Base-by-base conservation (phyloP, 2,329 filamentous ascomycete genomes). In the Fusarium floridanum region DNA sequence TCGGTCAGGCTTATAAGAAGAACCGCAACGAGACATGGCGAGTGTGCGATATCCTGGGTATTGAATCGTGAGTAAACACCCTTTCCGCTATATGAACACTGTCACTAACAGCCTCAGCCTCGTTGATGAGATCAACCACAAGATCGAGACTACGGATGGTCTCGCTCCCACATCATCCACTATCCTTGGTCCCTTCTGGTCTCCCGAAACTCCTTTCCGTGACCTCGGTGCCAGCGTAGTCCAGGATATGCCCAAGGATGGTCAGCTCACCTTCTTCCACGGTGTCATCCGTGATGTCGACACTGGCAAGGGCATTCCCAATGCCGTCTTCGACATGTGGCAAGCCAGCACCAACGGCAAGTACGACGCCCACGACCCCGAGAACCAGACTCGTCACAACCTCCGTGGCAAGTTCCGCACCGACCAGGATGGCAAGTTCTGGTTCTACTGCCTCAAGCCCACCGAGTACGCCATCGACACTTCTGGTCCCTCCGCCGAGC, bases 131-230 rank as follows among this genome's bases (percentile, higher is more conserved):
- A 92, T 92, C 76, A 89, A 90, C 73, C 89, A 91, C 85, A 90
- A 88, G 81, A 85, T 91, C 81, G 84, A 91, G 79, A 89, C 90
- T 74, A 90, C 93, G 67, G 87, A 88, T 66, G 86, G 87, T 79
- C 84, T 89, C 71, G 86, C 88, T 70, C 92, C 92, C 56, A 94
- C 93, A n/a, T 93, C 92, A 4, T 93, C 92, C 71, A 89, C 92
- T 68, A 95, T 95, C 79, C 91, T 95, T 70, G 93, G 93, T 3
- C 93, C 93, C 74, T 94, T 95, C 88, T 95, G 92, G 92, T 92
- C 90, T 12, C 92, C 92, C 77, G 88, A 94, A 77, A 91, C 93
- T 2, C 92, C 93, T 36, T 94, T 93, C 89, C 90, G 92, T 55
- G 86, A 91, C 41, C 87, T 90, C 75, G 92, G 92, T 74, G 88